phyloP scores from a whole-genome alignment of 257 asterid species.

The Solanum rostratum region DNA sequence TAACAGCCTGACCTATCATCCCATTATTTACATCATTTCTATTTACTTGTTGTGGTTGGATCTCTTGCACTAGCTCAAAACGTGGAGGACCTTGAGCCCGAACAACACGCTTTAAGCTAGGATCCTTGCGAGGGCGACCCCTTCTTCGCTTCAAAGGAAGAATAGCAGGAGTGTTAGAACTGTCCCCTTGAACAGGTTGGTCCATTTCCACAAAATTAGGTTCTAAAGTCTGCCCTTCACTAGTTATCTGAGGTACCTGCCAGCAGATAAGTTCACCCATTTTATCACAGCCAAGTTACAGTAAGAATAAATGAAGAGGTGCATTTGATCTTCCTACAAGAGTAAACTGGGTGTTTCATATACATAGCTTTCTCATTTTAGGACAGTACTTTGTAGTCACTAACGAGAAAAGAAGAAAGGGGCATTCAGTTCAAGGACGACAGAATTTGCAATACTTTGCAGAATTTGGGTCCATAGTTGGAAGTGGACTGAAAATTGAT shows the following conservation, averaged over 20 bases:
- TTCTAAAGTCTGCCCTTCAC: not conserved
- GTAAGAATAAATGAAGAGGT: not conserved
- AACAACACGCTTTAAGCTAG: slow-evolving; percentile 11
- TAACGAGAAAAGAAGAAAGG: not conserved
- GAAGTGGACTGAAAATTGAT: not conserved
- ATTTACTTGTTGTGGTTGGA: slow-evolving; percentile 16
- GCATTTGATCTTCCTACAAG: not conserved
- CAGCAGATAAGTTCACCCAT: not conserved
- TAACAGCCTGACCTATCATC: slow-evolving; percentile 65
- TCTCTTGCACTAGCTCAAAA: slow-evolving; percentile 24
- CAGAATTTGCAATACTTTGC: not conserved
- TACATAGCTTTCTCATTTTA: not conserved
- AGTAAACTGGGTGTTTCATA: not conserved
- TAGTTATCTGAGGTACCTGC: not conserved
- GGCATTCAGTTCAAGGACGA: not conserved
- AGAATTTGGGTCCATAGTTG: not conserved
- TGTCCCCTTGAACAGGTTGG: slow-evolving; percentile 24
- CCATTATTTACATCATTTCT: slow-evolving; percentile 13
- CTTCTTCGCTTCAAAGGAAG: slow-evolving; percentile 28
- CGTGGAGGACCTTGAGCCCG: slow-evolving; percentile 31
- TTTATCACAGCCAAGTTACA: not conserved
- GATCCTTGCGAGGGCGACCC: slow-evolving; percentile 45
- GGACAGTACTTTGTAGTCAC: not conserved
- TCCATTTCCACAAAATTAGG: slow-evolving; percentile 8
- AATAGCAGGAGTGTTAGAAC: not conserved